Conservation (phyloP, 768 basidiomycete genomes). For the Scleroderma citrinum region DNA sequence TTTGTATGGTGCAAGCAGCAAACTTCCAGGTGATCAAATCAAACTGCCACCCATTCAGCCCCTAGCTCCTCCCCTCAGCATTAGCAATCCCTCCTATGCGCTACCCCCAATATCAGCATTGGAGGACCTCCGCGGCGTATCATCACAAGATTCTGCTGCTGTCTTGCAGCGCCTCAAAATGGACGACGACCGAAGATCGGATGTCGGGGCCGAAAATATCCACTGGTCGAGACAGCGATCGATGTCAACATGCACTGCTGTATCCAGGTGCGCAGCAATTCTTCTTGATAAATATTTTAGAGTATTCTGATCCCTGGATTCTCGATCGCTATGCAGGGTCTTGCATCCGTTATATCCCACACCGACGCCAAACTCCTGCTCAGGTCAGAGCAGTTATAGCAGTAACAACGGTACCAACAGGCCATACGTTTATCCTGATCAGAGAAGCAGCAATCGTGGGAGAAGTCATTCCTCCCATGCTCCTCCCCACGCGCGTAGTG, state of each 20-base stretch:
- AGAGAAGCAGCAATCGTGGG: not conserved
- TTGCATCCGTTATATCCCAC: not conserved
- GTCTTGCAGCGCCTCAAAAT: slow-evolving; percentile 59
- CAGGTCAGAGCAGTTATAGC: not conserved
- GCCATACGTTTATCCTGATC: not conserved
- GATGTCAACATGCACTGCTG: slow-evolving; percentile 30
- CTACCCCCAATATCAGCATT: slow-evolving; percentile 66
- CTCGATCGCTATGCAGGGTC: not conserved
- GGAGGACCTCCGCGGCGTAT: slow-evolving; percentile 53
- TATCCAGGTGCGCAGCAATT: not conserved
- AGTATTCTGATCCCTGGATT: not conserved
- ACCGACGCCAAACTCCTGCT: not conserved
- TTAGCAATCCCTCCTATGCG: slow-evolving; percentile 40
- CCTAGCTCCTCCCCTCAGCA: slow-evolving; percentile 21
- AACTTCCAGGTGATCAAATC: slow-evolving; percentile 32
- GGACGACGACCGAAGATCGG: slow-evolving; percentile 37
- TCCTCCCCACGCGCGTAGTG: not conserved
- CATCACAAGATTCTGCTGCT: slow-evolving; percentile 52
- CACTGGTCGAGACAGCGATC: slow-evolving; percentile 41
- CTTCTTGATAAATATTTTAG: no score
- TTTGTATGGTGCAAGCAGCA: slow-evolving; percentile 11
- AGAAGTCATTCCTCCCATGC: not conserved
- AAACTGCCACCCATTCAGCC: slow-evolving; percentile 38
- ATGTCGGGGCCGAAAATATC: slow-evolving; percentile 18
- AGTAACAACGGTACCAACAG: not conserved